Evolutionary conservation across 2,329 filamentous ascomycete genomes (phyloP).

Genomic region (Aureobasidium sp.): DNA sequence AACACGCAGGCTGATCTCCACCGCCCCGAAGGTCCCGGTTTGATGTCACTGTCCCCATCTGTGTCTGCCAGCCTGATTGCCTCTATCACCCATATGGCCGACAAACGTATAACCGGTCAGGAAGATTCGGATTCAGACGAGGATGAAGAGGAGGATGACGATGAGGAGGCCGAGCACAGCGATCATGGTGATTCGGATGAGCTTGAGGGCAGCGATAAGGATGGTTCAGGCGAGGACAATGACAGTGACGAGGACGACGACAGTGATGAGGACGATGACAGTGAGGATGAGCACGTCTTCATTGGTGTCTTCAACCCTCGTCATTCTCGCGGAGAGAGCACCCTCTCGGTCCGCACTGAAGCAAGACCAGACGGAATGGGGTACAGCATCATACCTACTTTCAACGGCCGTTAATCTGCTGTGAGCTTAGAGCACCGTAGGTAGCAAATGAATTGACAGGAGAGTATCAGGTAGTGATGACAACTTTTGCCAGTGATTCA

Average conservation of each 20-base stretch:
- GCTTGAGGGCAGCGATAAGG: neutral
- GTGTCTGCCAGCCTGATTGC: neutral
- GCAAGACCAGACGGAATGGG: neutral
- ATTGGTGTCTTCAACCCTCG: neutral
- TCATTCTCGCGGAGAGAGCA: constrained; percentile 2
- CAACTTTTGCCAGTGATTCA: neutral
- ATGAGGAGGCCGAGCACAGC: neutral
- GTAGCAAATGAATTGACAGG: neutral
- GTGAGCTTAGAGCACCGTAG: neutral
- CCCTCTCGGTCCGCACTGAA: neutral
- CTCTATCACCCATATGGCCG: neutral
- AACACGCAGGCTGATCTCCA: neutral
- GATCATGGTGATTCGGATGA: neutral
- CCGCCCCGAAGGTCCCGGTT: neutral
- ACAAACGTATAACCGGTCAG: neutral
- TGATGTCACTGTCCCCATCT: neutral
- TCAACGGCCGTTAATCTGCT: neutral
- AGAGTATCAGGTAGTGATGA: neutral
- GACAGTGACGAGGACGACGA: neutral
- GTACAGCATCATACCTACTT: neutral
- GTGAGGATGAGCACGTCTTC: neutral
- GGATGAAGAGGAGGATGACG: neutral
- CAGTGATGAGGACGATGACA: neutral
- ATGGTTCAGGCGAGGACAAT: neutral
- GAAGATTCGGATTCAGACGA: neutral